Base-by-base conservation (phyloP, 164 flowering plant species). In the Kingdonia uniflora region DNA sequence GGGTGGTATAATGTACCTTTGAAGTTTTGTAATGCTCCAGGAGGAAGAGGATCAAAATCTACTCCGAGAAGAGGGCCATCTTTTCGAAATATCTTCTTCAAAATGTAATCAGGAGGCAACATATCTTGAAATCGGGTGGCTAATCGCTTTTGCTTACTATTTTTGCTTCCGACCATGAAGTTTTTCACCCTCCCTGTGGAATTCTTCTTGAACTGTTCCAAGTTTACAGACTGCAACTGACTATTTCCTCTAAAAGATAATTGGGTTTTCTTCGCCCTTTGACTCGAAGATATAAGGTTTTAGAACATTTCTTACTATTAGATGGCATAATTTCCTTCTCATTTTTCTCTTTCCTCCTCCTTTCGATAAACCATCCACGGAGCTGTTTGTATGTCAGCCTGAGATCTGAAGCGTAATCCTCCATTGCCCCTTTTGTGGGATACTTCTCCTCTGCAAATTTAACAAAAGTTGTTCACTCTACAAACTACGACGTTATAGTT, bases 51-150 rank as follows among this genome's bases (percentile, higher is more conserved):
- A 65, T 84, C 95, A 58, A 87, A 90, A 53, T 76, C 79, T 10
- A 49, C 66, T 22, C 97, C 97, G 57, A 90, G 91, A 16, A 79
- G 71, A 52, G 97, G 97, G 29, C 95, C 95, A 63, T 87, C 95
- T 66, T 87, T 84, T 13, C 95, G 71, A 53, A 90, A 90, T 16
- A 85, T 53, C 67, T 74, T 84, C 46, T 57, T 55, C 67, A 84
- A 42, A 60, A 90, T 74, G 64, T 74, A 66, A 15, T 80, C 87
- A 1, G 78, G 62, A 59, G 74, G 48, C 22, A 75, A 58, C 42
- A 72, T 58, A 44, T 78, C 82, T 64, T 85, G 95, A 59, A 70
- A 62, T 38, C 22, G 46, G 14, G 19, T n/a, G 20, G 13, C 43
- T 43, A 49, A 63, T 50, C 64, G 68, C 40, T 33, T 59, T 40